Evolutionary conservation across 2,329 filamentous ascomycete genomes (phyloP), one percentile per base, ranked within the genome.

Genomic region (Trichoderma sp.): DNA sequence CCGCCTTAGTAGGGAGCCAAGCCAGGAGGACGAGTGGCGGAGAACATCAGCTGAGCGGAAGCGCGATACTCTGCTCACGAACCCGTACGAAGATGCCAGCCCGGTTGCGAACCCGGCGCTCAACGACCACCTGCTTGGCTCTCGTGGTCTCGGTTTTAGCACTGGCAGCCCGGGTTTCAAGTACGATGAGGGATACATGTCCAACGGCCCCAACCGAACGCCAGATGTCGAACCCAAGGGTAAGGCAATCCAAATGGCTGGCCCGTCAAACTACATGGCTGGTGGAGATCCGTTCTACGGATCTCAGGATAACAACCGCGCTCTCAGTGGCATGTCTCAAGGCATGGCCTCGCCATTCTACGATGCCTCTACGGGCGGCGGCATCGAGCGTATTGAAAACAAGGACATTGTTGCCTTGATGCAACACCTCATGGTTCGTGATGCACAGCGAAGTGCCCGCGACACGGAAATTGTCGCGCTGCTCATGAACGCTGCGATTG

Each of bases 401-500:
- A 96, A 97, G 83, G 96, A 99, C 78, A 97, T 99, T 77, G 92
- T 99, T 74, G 94, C 95, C 28, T 85, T 99, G 73, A 99, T 99
- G 96, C 95, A 99, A 79, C 96, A 99, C 81, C 90, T 99, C 74
- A 98, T 97, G 80, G 96, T 98, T 74, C 92, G 96, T 43, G 96
- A 99, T 83, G 96, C 95, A 53, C 95, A 98, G 83, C 91, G 96
- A 73, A 98, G 96, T 82, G 96, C 96, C 60, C 90, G 96, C 58
- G 96, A 99, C 78, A 98, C 96, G 0, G 96, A 99, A 82, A 98
- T 99, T 70, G 86, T 99, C 21, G 93, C 98, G 61, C 95, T 96
- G 0, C 89, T 99, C 36, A 96, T 99, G 73, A 92, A 95, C 73
- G 95, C 94, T 70, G 95, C 96, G 4, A 92, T 96, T 14, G 96